These are phyloP conservation scores for Ogataea dorogensis DNA, from an alignment of 805 yeast genomes.

Conservation along the genomic window DNA sequence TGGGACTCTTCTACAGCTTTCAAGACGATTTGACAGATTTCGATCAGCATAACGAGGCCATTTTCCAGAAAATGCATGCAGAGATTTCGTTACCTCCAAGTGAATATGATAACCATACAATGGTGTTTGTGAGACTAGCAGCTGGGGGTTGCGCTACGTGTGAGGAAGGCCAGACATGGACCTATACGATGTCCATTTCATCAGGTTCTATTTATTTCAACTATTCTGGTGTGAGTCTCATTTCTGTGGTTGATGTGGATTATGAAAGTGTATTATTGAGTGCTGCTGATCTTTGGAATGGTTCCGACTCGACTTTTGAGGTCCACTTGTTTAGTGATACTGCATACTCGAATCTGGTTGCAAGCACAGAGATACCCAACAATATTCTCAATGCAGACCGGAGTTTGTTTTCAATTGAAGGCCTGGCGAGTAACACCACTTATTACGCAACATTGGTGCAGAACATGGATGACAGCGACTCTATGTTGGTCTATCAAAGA, in stretches of 20 bases:
- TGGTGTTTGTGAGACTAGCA: constrained; percentile 15
- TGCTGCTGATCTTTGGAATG: constrained; percentile 6
- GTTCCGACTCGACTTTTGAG: constrained; percentile 5
- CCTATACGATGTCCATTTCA: constrained; percentile 63
- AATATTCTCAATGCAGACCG: constrained; percentile 9
- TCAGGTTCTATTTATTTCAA: constrained; percentile 60
- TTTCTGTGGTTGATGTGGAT: constrained; percentile 65
- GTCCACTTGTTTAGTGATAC: constrained; percentile 18
- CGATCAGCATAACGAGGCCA: not conserved
- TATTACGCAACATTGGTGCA: constrained; percentile 67
- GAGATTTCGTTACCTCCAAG: not conserved
- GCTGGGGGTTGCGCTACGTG: constrained; percentile 27
- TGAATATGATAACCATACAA: not conserved
- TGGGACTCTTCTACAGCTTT: constrained; percentile 9
- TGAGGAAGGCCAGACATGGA: constrained; percentile 41
- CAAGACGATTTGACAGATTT: constrained; percentile 9
- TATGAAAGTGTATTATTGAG: constrained; percentile 57
- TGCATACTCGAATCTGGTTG: constrained; percentile 44
- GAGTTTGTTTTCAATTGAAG: constrained; percentile 58
- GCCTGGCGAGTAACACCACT: constrained; percentile 56
- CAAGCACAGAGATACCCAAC: constrained; percentile 42
- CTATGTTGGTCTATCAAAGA: constrained; percentile 63
- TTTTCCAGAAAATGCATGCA: constrained; percentile 4
- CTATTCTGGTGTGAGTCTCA: constrained; percentile 62
- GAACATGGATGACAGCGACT: constrained; percentile 41